These are phyloP conservation scores for Litsea cubeba DNA, from an alignment of 164 flowering plant species.

Conservation along the genomic window DNA sequence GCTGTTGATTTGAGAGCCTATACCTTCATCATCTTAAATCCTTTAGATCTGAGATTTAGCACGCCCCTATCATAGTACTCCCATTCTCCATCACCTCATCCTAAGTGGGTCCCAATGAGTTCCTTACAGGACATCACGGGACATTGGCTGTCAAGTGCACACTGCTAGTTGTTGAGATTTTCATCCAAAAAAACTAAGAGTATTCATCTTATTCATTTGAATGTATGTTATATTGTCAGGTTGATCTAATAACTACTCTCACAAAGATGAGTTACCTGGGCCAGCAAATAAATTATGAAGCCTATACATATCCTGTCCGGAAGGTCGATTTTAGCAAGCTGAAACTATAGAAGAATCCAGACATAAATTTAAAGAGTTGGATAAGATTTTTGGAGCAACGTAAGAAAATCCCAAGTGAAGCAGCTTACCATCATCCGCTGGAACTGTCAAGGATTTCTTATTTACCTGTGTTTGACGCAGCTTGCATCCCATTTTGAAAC, in stretches of 20 bases:
- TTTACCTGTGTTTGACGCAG: too few relatives aligned
- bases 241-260: slow-evolving; percentile 80
- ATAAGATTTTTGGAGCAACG: background rate
- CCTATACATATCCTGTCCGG: slow-evolving; percentile 67
- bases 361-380: background rate
- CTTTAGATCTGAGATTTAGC: too few relatives aligned
- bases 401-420: background rate
- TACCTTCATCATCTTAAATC: too few relatives aligned
- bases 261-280: slow-evolving; percentile 81
- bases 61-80: too few relatives aligned
- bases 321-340: slow-evolving; percentile 72
- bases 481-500: too few relatives aligned
- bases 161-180: background rate
- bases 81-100: too few relatives aligned
- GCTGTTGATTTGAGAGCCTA: too few relatives aligned
- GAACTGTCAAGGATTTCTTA: background rate
- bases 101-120: too few relatives aligned
- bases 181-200: background rate
- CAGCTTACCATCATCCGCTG: background rate
- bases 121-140: too few relatives aligned
- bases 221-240: slow-evolving; percentile 37
- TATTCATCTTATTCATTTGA: background rate
- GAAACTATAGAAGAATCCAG: slow-evolving; percentile 41
- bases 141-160: too few relatives aligned
- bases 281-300: slow-evolving; percentile 82